Conservation (phyloP, 2,329 filamentous ascomycete species). For the Fusarium tjaetaba region DNA sequence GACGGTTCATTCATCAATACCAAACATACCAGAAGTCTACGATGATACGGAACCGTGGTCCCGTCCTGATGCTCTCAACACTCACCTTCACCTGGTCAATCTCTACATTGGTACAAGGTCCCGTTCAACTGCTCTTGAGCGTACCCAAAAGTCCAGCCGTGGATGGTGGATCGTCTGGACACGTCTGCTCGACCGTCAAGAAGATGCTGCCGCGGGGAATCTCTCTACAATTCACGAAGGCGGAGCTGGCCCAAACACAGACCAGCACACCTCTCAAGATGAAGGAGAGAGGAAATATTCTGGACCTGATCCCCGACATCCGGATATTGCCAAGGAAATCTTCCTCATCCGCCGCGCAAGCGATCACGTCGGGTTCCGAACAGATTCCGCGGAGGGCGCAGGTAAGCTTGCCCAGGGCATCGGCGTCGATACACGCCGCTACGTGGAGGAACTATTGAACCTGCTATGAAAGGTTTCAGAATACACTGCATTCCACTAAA, state of each 20-base stretch:
- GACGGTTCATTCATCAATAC: slow-evolving; percentile 70
- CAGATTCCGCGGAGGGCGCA: slow-evolving; percentile 61
- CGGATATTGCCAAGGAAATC: slow-evolving; percentile 64
- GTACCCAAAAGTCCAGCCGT: slow-evolving; percentile 72
- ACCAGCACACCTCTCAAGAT: slow-evolving; percentile 1
- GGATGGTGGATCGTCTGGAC: slow-evolving; percentile 79
- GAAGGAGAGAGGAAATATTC: slow-evolving; percentile 24
- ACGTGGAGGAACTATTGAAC: slow-evolving; percentile 77
- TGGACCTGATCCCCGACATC: slow-evolving; percentile 10
- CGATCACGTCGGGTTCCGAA: slow-evolving; percentile 58
- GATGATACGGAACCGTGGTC: slow-evolving; percentile 58
- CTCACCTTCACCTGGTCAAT: slow-evolving; percentile 71
- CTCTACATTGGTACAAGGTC: slow-evolving; percentile 59
- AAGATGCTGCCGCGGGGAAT: slow-evolving; percentile 20
- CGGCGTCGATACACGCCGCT: slow-evolving; percentile 78
- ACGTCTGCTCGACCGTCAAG: slow-evolving; percentile 57
- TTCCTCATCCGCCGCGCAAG: slow-evolving; percentile 69
- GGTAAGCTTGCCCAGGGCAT: slow-evolving; percentile 75
- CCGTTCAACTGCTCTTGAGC: slow-evolving; percentile 61
- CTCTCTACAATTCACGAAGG: slow-evolving; percentile 44
- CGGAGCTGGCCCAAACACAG: slow-evolving; percentile 23
- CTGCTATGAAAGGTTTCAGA: slow-evolving; percentile 50
- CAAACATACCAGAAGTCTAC: slow-evolving; percentile 67
- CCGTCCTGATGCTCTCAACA: slow-evolving; percentile 70
- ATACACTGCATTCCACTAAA: slow-evolving; percentile 7